Percentiles rank a stretch among this genome's conserved stretches.
phyloP scores from a whole-genome alignment of 1,139 yeast genomes.

The Yamadazyma membranifaciens region DNA sequence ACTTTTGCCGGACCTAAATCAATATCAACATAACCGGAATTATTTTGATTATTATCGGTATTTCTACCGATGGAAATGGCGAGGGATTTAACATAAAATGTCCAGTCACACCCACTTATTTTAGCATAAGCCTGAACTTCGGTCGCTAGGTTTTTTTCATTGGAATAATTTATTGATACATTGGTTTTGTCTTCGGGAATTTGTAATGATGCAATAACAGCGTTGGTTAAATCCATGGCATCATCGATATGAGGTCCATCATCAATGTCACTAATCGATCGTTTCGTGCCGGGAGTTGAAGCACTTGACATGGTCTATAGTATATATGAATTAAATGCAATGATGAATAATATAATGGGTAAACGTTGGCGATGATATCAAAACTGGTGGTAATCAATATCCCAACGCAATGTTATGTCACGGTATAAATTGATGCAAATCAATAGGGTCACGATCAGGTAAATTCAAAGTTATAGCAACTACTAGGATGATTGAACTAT shows the following conservation, averaged over 20 bases:
- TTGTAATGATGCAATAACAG: slow-evolving; percentile 48
- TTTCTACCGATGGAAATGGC: slow-evolving; percentile 81
- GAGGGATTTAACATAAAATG: slow-evolving; percentile 84
- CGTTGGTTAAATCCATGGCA: slow-evolving; percentile 52
- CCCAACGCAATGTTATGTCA: too few relatives aligned
- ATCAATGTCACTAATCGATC: slow-evolving; percentile 22
- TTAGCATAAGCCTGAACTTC: slow-evolving; percentile 97
- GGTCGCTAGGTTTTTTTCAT: slow-evolving; percentile 71
- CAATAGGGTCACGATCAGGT: too few relatives aligned
- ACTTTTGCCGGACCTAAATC: slow-evolving; percentile 97
- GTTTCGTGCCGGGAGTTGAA: slow-evolving; percentile 30
- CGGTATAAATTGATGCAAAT: too few relatives aligned
- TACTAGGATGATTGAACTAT: too few relatives aligned
- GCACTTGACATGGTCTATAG: slow-evolving; percentile 18
- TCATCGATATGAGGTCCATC: slow-evolving; percentile 42
- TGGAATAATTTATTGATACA: slow-evolving; percentile 50
- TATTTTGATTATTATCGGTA: slow-evolving; percentile 47
- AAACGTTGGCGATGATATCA: too few relatives aligned
- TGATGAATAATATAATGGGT: too few relatives aligned
- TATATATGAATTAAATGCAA: neutral
- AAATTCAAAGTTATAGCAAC: too few relatives aligned
- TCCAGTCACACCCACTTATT: slow-evolving; percentile 92
- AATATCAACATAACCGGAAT: slow-evolving; percentile 56
- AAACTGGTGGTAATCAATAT: too few relatives aligned
- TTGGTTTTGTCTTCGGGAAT: slow-evolving; percentile 51